Base-by-base conservation (phyloP, 2,329 filamentous ascomycete genomes). In the Whalleya microplaca region DNA sequence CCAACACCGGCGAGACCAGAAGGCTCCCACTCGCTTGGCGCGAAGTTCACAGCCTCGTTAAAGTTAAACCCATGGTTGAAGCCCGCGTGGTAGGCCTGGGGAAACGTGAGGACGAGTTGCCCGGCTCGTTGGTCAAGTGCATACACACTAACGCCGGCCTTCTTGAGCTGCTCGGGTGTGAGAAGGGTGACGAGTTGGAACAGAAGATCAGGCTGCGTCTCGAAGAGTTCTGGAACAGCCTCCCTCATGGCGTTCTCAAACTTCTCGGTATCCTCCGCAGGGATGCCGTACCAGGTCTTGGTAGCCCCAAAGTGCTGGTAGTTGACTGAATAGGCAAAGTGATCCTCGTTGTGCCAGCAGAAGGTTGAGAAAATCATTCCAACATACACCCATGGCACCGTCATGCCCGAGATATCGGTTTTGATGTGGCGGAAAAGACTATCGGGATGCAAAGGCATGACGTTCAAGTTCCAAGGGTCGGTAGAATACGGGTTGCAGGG, bases 291-390 rank as follows among this genome's bases (percentile, higher is more conserved):
- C 95, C 95, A 99, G 0, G 95, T 99, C 77, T 99, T 99, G 1
- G 95, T 99, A 1, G 93, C 92, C 9, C 95, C 95, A 68, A 99
- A 96, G 68, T 99, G 95, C 72, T 99, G 95, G 68, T 98, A 99
- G 65, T 99, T 99, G 50, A 95, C 90, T 0, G 95, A 99, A 71
- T 98, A 99, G 1, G 95, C 89, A 71, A 96, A 97, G 70, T 99
- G 95, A 69, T 99, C 95, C 70, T 99, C 95, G 62, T 96, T 97
- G 72, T 99, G 95, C 95, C 95, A 99, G 74, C 95, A 99, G 70
- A 99, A 99, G 0, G 95, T 98, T 0, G 95, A 99, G 72, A 99
- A 99, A 41, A 96, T 96, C 95, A 99, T 99, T 59, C 95, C 95
- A 3, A 99, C 95, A 70, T 99, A 99, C 2, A 99, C 86, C 95